Conservation (phyloP, 768 basidiomycete species). For the Trametes elegans region DNA sequence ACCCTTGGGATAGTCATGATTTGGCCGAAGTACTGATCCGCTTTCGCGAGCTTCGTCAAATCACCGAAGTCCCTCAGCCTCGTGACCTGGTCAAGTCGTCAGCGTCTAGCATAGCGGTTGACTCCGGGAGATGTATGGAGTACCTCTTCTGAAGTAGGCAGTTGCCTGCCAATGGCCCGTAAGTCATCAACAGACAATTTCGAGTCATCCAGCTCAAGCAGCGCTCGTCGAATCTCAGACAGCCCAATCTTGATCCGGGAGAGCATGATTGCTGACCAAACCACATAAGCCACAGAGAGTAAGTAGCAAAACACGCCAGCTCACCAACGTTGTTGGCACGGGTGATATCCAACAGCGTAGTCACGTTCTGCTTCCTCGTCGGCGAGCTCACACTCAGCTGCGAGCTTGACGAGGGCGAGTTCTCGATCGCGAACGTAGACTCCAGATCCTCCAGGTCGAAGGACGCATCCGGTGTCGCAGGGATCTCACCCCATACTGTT, state of each 20-base stretch:
- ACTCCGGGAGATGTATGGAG: conserved; percentile 3
- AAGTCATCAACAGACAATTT: conserved; percentile 72
- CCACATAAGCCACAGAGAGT: not conserved
- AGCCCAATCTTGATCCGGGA: conserved; percentile 67
- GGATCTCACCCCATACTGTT: conserved; percentile 72
- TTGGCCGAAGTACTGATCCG: conserved; percentile 82
- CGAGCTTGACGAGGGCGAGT: conserved; percentile 40
- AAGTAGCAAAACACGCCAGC: conserved; percentile 18
- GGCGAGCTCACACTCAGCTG: conserved; percentile 37
- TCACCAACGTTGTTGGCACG: conserved; percentile 83
- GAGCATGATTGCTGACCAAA: conserved; percentile 73
- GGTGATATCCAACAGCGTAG: conserved; percentile 74
- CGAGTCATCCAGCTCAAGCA: conserved; percentile 71
- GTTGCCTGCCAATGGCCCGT: conserved; percentile 66
- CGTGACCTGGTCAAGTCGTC: conserved; percentile 46
- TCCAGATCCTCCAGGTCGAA: conserved; percentile 73
- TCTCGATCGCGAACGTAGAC: conserved; percentile 65
- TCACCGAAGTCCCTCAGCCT: conserved; percentile 72
- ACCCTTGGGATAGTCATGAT: conserved; percentile 79
- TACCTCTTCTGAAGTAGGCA: conserved; percentile 85
- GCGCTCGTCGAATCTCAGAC: conserved; percentile 63
- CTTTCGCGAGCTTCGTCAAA: conserved; percentile 69
- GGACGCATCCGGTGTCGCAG: conserved; percentile 33
- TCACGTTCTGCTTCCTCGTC: conserved; percentile 60
- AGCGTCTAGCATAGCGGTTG: not conserved